These are phyloP conservation scores for Fomitiporia mediterranea DNA, from an alignment of 1,284 basidiomycete genomes.

Conservation along the genomic window DNA sequence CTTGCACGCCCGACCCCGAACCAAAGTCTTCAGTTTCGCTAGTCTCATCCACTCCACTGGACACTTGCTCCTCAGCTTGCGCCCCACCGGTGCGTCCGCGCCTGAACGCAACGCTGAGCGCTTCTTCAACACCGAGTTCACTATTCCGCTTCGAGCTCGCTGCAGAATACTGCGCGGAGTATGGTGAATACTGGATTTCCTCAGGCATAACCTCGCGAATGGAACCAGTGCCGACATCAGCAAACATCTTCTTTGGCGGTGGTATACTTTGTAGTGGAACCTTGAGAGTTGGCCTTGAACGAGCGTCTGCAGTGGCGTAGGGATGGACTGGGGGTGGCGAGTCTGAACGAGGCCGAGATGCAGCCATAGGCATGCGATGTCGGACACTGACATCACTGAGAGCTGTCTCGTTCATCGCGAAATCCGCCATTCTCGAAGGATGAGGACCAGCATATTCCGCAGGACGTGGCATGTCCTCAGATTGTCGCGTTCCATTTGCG, in stretches of 20 bases:
- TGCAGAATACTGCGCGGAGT: conserved; percentile 30
- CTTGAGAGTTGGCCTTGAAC: conserved; percentile 22
- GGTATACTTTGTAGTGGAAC: conserved; percentile 31
- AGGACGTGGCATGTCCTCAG: conserved; percentile 17
- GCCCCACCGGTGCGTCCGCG: conserved; percentile 9
- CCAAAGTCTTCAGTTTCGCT: not conserved
- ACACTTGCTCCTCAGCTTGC: conserved; percentile 1
- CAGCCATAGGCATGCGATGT: conserved; percentile 43
- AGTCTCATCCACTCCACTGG: conserved; percentile 3
- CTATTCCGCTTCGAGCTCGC: conserved; percentile 23
- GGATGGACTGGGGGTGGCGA: conserved; percentile 28
- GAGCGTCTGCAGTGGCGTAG: conserved; percentile 27
- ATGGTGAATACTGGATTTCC: conserved; percentile 53
- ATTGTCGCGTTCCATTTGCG: conserved; percentile 35
- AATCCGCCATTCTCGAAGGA: conserved; percentile 27
- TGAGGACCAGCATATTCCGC: conserved; percentile 50
- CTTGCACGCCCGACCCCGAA: conserved; percentile 3
- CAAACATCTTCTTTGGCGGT: conserved; percentile 48
- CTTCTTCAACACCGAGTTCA: conserved; percentile 23
- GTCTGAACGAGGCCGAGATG: conserved; percentile 31
- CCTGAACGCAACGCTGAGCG: conserved; percentile 18
- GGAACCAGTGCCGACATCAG: conserved; percentile 42
- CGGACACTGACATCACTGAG: conserved; percentile 38
- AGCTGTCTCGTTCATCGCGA: conserved; percentile 20
- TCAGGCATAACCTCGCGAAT: conserved; percentile 48